These are phyloP conservation scores for Pouteria campechiana DNA, from an alignment of 179 eudicot genomes.

Conservation along the genomic window DNA sequence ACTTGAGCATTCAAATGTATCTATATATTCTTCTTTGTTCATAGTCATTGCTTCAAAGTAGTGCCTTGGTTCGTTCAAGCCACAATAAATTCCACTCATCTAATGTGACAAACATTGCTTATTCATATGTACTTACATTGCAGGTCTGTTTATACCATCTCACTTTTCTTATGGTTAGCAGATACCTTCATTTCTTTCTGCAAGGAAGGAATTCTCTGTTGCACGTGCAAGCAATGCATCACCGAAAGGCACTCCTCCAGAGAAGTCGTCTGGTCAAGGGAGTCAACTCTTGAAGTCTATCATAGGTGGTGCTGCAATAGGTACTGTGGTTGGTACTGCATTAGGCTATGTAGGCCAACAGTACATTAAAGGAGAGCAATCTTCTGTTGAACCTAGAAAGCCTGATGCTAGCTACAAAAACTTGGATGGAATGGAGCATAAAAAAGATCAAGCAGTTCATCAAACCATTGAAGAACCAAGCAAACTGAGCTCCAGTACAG, in stretches of 20 bases:
- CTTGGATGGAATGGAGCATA: constrained; percentile 10
- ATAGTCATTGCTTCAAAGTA: too few species aligned
- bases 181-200: constrained; percentile 46
- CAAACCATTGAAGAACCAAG: constrained; percentile 20
- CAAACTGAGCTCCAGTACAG: constrained; percentile 14
- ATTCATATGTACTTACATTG: too few species aligned
- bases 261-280: constrained; percentile 34
- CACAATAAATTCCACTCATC: too few species aligned
- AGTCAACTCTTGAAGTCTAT: constrained; percentile 29
- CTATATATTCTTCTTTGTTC: too few species aligned
- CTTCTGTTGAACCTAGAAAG: constrained; percentile 12
- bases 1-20: too few species aligned
- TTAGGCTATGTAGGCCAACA: constrained; percentile 41
- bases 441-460: constrained; percentile 9
- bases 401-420: constrained; percentile 6
- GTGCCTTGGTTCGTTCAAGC: too few species aligned
- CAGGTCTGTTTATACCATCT: too few species aligned
- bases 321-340: constrained; percentile 45
- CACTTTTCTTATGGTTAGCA: constrained; percentile 18
- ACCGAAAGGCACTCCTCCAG: constrained; percentile 29
- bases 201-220: constrained; percentile 50
- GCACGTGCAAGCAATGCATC: constrained; percentile 25
- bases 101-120: too few species aligned
- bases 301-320: constrained; percentile 58
- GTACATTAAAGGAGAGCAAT: constrained; percentile 18